These are phyloP conservation scores for Lichina pygmaea DNA, from an alignment of 495 filamentous ascomycete genomes.

Conservation along the genomic window DNA sequence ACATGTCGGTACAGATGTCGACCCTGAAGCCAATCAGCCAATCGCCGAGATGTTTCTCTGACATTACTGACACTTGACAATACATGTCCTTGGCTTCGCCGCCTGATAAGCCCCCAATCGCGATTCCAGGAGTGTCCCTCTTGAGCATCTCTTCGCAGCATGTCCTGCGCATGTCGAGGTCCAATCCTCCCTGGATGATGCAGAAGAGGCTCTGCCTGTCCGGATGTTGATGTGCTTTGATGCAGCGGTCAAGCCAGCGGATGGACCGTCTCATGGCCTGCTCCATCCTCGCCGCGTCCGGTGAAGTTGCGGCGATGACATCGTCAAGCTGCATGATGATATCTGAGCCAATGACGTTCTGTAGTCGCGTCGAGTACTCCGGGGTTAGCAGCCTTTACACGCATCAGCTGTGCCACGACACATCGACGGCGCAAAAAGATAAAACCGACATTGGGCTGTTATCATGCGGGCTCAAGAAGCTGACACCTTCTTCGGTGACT, in stretches of 20 bases:
- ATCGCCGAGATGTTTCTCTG: not conserved
- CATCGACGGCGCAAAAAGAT: not conserved
- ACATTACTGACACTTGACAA: constrained; percentile 16
- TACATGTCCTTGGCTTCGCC: constrained; percentile 47
- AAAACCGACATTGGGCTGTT: constrained; percentile 59
- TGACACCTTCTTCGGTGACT: constrained; percentile 85
- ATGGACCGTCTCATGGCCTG: constrained; percentile 90
- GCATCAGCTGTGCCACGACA: not conserved
- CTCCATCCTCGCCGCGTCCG: constrained; percentile 58
- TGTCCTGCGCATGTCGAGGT: constrained; percentile 61
- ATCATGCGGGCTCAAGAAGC: constrained; percentile 84
- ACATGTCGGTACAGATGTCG: constrained; percentile 52
- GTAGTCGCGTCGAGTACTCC: constrained; percentile 86
- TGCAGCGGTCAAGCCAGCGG: constrained; percentile 96
- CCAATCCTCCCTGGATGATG: constrained; percentile 88
- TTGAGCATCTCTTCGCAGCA: constrained; percentile 79
- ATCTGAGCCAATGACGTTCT: constrained; percentile 92
- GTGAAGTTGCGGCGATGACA: constrained; percentile 83
- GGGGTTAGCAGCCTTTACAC: constrained; percentile 53
- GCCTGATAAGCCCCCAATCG: constrained; percentile 80
- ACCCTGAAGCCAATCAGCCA: constrained; percentile 23
- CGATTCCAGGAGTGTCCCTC: constrained; percentile 81
- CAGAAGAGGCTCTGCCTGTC: constrained; percentile 86
- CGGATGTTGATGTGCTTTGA: constrained; percentile 68
- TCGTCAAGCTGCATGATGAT: constrained; percentile 99